A percentile compares a stretch with the other conserved stretches of the same genome.
Evolutionary conservation across 495 filamentous ascomycete genomes (phyloP).

Genomic region (Venustampulla echinocandica): DNA sequence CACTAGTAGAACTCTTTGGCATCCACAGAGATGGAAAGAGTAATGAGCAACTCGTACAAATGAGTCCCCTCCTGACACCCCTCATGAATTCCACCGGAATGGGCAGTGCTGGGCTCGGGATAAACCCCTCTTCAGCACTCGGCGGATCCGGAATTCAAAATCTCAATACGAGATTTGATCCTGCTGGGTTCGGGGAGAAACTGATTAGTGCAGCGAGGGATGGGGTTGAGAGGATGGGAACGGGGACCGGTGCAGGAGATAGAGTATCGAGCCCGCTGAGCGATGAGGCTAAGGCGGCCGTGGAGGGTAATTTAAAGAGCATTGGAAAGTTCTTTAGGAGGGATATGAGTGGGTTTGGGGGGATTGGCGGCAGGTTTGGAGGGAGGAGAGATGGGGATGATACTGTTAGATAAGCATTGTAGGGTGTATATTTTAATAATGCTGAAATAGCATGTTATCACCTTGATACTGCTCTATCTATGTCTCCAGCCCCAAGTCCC

Average conservation of each 20-base stretch:
- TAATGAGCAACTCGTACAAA: conserved; percentile 45
- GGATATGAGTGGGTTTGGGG: conserved; percentile 73
- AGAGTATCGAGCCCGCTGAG: conserved; percentile 17
- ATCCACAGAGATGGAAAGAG: conserved; percentile 48
- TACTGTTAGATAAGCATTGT: conserved; percentile 14
- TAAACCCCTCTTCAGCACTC: conserved; percentile 24
- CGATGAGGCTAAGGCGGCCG: conserved; percentile 42
- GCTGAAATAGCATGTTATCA: too few relatives aligned
- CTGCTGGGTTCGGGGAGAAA: conserved; percentile 60
- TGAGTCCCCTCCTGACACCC: conserved; percentile 53
- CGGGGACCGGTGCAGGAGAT: conserved; percentile 39
- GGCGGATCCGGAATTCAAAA: conserved; percentile 30
- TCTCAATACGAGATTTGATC: conserved; percentile 57
- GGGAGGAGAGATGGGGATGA: conserved; percentile 17
- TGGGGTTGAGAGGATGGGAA: conserved; percentile 80
- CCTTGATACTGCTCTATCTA: too few relatives aligned
- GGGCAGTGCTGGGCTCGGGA: conserved; percentile 23
- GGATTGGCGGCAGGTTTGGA: conserved; percentile 45
- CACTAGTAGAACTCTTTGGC: conserved; percentile 81
- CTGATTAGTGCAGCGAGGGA: conserved; percentile 79
- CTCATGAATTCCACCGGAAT: conserved; percentile 36
- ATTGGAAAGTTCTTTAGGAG: conserved; percentile 93
- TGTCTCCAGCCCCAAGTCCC: too few relatives aligned
- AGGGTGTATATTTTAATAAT: too few relatives aligned
- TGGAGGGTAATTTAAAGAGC: conserved; percentile 89